phyloP scores from a whole-genome alignment of 2,329 filamentous ascomycete species.

The Curvularia eragrostidis region DNA sequence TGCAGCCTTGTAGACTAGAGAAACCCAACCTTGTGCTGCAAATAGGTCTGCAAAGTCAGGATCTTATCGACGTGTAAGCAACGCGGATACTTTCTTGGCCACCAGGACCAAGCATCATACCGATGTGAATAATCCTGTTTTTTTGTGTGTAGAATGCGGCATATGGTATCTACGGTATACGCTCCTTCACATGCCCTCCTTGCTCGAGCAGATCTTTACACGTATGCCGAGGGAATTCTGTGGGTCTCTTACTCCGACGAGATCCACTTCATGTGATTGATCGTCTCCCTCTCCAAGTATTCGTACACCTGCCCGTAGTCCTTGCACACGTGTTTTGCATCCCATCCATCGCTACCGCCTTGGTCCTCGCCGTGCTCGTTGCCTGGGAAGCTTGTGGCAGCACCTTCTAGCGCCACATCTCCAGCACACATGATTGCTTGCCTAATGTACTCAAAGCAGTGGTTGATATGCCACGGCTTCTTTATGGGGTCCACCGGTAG shows the following conservation, averaged over 20 bases:
- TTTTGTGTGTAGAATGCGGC: not conserved
- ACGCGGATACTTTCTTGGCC: not conserved
- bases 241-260: conserved; percentile 18
- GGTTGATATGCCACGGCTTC: conserved; percentile 46
- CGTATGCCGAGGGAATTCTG: not conserved
- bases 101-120: not conserved
- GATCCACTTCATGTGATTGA: conserved; percentile 44
- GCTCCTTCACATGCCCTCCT: conserved; percentile 3
- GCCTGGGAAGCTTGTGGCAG: conserved; percentile 41
- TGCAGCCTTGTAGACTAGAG: not conserved
- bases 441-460: conserved; percentile 46
- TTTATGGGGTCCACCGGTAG: conserved; percentile 27
- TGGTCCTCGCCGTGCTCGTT: conserved; percentile 33
- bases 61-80: not conserved
- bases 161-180: not conserved
- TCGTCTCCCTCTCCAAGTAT: conserved; percentile 38
- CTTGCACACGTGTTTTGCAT: conserved; percentile 44
- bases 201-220: not conserved
- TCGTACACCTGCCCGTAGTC: conserved; percentile 40
- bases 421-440: conserved; percentile 46
- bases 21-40: not conserved
- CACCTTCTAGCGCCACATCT: conserved; percentile 44
- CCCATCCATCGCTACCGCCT: conserved; percentile 47
- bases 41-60: not conserved
- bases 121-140: not conserved